Percentiles rank a stretch among this genome's conserved stretches.
phyloP scores from a whole-genome alignment of 148 eudicot species.

The Camellia japonica region DNA sequence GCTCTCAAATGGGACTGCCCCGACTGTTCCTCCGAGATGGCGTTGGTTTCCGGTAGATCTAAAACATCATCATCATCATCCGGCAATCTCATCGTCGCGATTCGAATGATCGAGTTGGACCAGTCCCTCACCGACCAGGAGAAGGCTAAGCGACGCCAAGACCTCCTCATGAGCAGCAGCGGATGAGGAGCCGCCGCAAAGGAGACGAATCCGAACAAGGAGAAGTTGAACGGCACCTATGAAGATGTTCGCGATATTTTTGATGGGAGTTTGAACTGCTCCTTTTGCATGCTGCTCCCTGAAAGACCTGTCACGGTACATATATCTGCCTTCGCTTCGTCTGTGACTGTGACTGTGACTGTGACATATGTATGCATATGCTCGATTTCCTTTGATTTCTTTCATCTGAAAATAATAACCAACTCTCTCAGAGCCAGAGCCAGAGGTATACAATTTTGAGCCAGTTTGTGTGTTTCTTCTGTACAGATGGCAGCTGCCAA shows the following conservation, averaged over 20 bases:
- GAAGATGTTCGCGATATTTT: constrained; percentile 40
- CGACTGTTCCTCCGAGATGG: constrained; percentile 43
- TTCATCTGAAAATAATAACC: neutral
- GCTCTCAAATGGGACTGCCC: constrained; percentile 73
- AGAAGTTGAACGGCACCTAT: constrained; percentile 20
- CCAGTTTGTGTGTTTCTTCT: no score
- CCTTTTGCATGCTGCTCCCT: constrained; percentile 81
- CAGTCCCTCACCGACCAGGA: constrained; percentile 42
- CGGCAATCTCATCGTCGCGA: constrained; percentile 44
- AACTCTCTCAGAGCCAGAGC: no score
- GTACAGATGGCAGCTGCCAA: no score
- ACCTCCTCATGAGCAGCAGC: constrained; percentile 51
- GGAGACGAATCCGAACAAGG: neutral
- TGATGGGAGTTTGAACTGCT: constrained; percentile 62
- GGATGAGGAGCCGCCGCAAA: neutral
- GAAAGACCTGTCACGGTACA: constrained; percentile 79
- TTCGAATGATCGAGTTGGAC: constrained; percentile 65
- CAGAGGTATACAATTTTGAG: no score
- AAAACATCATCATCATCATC: constrained; percentile 8
- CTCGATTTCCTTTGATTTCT: neutral
- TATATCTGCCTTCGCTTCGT: neutral
- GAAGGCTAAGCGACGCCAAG: constrained; percentile 69
- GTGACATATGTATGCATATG: neutral
- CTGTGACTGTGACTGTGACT: neutral
- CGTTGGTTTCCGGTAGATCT: constrained; percentile 10